Base-by-base conservation (phyloP, 1,284 basidiomycete species). In the Laetiporus sulphureus region DNA sequence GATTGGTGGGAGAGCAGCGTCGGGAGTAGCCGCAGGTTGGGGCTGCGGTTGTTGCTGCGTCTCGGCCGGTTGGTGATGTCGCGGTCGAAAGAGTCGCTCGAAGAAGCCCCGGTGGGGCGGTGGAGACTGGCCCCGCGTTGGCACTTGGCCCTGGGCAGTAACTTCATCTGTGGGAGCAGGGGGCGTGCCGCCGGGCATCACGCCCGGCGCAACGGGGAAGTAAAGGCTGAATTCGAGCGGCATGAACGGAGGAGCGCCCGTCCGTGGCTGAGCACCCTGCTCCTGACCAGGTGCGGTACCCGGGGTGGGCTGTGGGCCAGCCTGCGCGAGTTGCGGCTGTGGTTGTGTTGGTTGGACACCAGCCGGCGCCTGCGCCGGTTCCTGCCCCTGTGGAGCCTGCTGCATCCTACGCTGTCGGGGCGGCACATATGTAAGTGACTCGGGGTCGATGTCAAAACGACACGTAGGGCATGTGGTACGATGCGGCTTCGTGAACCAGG, bases 391-490 rank as follows among this genome's bases (percentile, higher is more conserved):
- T 22, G 30, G 30, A 19, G 40, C 13, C 12, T 19, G 57, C 33
- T 52, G 51, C 16, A 54, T 36, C 13, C 31, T 46, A 31, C 42
- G 41, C 31, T 21, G 38, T 16, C 43, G 37, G n/a, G 41, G 38
- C 15, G 59, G 61, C 13, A 61, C 63, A 53, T 74, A 78, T 0
- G 82, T 84, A 36, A 86, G 57, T 39, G 79, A 79, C 40, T 85
- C 78, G 0, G 84, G 85, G 54, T 89, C 84, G 41, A 89, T 72
- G 49, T 89, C 79, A 53, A 88, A 88, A 46, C 85, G 67, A 61
- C 85, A 89, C 0, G 82, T 81, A 1, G 85, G 85, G 52, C 85
- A 89, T 1, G 85, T 88, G 21, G 85, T 87, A 49, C 83, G 82
- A 34, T 69, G 71, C 10, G 81, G 81, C 44, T 80, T 68, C 5